Base-by-base conservation (phyloP, 345 rosid genomes). In the Ceriops zippeliana region DNA sequence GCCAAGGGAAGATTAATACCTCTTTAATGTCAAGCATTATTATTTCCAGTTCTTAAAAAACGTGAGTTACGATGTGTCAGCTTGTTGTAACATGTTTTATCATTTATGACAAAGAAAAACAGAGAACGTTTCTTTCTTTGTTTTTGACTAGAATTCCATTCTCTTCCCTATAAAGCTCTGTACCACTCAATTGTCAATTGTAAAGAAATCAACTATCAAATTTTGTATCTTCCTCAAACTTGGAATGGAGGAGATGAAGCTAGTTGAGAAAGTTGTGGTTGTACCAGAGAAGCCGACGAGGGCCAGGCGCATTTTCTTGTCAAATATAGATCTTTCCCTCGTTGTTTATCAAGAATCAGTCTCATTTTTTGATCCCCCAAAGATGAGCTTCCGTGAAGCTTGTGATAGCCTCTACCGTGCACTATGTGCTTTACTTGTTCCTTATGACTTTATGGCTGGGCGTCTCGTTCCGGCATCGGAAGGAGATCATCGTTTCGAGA, bases 361-460 rank as follows among this genome's bases (percentile, higher is more conserved):
- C 5, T 58, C 56, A 11, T 74, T 74, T 47, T 68, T 62, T 22
- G 69, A 74, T 46, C 69, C 78, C 19, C 78, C 78, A 9, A 31
- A 1, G 5, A 35, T 62, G 17, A 74, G 24, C 52, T 68, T 74
- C 46, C 63, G 69, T 6, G 65, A 74, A 17, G 13, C 73, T 51
- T 62, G 58, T 21, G 37, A 32, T 2, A 58, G 20, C 49, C 53
- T 69, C 3, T 30, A n/a, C 59, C 27, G 27, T 34, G 69, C 78
- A 30, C 51, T 74, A 5, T 6, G 52, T 26, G 28, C 17, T 8
- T n/a, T 75, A n/a, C 70, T 75, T 19, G 79, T 69, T 24, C 54
- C 73, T 35, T 69, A 75, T 34, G 73, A 75, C 19, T 75, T 75
- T 24, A 21, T 69, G 38, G 78, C 74, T 10, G 78, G 78, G 11